Evolutionary conservation across 2,329 filamentous ascomycete genomes (phyloP).

Genomic region (Drechslerella dactyloides): DNA sequence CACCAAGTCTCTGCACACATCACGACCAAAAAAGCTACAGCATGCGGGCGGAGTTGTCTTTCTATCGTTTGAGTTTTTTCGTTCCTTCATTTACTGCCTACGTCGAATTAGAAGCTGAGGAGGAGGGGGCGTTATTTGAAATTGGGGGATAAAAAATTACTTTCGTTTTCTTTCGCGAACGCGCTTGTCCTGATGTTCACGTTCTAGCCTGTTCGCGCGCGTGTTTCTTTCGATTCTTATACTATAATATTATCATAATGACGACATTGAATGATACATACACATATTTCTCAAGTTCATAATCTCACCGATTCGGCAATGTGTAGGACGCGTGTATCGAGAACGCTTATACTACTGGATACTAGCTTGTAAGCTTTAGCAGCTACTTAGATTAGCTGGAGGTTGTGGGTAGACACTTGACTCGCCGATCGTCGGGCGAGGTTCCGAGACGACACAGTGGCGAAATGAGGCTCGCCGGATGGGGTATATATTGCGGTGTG

Average conservation of each 20-base stretch:
- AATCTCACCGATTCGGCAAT: too few species aligned
- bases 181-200: not conserved
- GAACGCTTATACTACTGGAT: not conserved
- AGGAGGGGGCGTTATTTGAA: conserved; percentile 11
- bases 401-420: not conserved
- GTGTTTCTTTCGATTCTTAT: not conserved
- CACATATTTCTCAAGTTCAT: not conserved
- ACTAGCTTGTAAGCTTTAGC: not conserved
- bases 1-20: too few species aligned
- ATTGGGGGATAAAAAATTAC: conserved; percentile 2
- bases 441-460: too few species aligned
- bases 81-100: not conserved
- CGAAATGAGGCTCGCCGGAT: too few species aligned
- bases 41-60: too few species aligned
- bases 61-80: too few species aligned
- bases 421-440: not conserved
- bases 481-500: too few species aligned
- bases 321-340: too few species aligned
- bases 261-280: not conserved
- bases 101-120: not conserved
- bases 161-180: not conserved
- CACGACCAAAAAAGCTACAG: too few species aligned
- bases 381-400: not conserved
- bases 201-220: not conserved
- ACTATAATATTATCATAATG: conserved; percentile 5